Conservation (phyloP, 805 yeast species). For the Millerago galiae region DNA sequence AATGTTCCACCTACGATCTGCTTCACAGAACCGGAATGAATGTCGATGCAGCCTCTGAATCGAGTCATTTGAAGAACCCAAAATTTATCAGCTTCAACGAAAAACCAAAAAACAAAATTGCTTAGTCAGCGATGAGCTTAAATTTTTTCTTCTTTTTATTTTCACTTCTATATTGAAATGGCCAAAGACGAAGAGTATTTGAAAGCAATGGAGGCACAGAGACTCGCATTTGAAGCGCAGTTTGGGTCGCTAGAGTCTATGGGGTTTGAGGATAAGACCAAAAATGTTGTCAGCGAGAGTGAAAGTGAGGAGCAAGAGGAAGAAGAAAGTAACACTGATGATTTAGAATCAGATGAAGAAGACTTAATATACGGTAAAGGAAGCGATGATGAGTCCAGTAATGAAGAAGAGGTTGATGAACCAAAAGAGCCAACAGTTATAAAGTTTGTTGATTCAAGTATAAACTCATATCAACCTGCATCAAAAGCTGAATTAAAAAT, state of each 20-base stretch:
- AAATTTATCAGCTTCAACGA: neutral
- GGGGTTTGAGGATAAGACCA: constrained; percentile 45
- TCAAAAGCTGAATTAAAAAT: constrained; percentile 45
- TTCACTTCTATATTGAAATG: neutral
- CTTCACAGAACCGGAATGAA: constrained; percentile 91
- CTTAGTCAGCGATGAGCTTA: neutral
- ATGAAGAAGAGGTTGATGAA: constrained; percentile 15
- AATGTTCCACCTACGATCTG: constrained; percentile 96
- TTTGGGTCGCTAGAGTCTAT: constrained; percentile 52
- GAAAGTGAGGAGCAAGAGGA: constrained; percentile 7
- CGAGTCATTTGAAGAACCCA: constrained; percentile 51
- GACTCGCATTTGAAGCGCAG: constrained; percentile 56
- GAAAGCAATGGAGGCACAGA: constrained; percentile 40
- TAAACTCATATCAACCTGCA: constrained; percentile 24
- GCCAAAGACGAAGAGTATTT: constrained; percentile 11
- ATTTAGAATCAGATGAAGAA: constrained; percentile 10
- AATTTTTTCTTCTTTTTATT: neutral
- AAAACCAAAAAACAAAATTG: too few species aligned
- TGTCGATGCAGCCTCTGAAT: constrained; percentile 92
- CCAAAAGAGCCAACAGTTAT: constrained; percentile 24
- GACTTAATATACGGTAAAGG: constrained; percentile 6
- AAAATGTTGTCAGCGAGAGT: constrained; percentile 12
- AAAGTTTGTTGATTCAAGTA: constrained; percentile 34
- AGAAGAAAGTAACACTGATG: constrained; percentile 12
- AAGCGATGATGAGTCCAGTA: constrained; percentile 8